Percentiles rank a stretch among this genome's conserved stretches.
phyloP scores from a whole-genome alignment of 2,329 filamentous ascomycete species.

The Cryoendolithus antarcticus region DNA sequence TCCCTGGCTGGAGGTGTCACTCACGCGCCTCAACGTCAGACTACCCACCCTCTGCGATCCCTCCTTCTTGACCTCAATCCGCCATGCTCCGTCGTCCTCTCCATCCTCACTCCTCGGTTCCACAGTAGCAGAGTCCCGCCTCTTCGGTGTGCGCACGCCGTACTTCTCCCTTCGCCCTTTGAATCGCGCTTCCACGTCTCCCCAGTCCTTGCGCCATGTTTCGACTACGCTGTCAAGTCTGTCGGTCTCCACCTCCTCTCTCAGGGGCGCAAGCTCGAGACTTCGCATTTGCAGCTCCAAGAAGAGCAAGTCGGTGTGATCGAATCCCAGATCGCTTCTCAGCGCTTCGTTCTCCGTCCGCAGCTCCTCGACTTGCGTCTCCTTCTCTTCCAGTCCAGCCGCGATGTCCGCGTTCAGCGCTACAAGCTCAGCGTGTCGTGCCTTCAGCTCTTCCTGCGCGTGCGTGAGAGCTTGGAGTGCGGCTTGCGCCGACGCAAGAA shows the following conservation, averaged over 20 bases:
- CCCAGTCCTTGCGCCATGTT: conserved; percentile 25
- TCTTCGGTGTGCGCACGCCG: conserved; percentile 12
- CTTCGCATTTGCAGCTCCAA: conserved; percentile 28
- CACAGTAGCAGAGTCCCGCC: conserved; percentile 6
- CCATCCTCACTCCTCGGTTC: conserved; percentile 6
- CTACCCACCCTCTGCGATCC: conserved; percentile 13
- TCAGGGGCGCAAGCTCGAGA: too few species aligned
- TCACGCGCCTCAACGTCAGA: conserved; percentile 15
- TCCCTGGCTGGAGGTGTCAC: too few species aligned
- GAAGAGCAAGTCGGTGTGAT: conserved; percentile 27
- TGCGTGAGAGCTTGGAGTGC: conserved; percentile 18
- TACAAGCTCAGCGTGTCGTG: conserved; percentile 22
- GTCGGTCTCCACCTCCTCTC: conserved; percentile 22
- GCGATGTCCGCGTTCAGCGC: conserved; percentile 20
- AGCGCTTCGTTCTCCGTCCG: conserved; percentile 27
- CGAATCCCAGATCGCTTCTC: conserved; percentile 24
- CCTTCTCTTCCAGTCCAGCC: conserved; percentile 18
- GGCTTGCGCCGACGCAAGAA: conserved; percentile 14
- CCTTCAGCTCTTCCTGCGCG: conserved; percentile 20
- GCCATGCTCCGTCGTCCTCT: conserved; percentile 13
- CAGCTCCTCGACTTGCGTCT: conserved; percentile 20
- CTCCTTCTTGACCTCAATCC: conserved; percentile 14
- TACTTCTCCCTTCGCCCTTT: conserved; percentile 19
- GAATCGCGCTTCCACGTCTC: conserved; percentile 21
- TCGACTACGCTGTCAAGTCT: conserved; percentile 17